phyloP scores from a whole-genome alignment of 2,329 filamentous ascomycete genomes.

The Helotiales sp. region DNA sequence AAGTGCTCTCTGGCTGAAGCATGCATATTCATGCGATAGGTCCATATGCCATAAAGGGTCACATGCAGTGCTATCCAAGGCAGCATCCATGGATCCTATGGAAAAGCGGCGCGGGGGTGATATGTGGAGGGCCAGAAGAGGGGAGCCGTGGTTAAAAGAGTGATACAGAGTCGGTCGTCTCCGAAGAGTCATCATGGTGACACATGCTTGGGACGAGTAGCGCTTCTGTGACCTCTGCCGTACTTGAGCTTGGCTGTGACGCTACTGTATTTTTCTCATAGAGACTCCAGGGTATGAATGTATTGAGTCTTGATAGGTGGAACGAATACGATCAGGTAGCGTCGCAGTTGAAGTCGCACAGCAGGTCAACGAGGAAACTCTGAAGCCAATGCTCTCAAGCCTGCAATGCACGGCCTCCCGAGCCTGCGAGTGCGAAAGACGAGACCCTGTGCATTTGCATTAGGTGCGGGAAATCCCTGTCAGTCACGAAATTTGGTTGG shows the following conservation, averaged over 20 bases:
- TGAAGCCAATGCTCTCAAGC: too few species aligned
- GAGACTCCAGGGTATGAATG: too few species aligned
- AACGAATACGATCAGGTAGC: too few species aligned
- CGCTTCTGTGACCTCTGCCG: neutral
- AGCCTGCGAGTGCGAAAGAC: too few species aligned
- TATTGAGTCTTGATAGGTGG: too few species aligned
- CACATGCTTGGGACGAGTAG: neutral
- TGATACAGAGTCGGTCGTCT: neutral
- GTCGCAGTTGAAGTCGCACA: too few species aligned
- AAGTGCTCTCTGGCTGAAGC: neutral
- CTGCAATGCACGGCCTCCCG: too few species aligned
- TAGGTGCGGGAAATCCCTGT: too few species aligned
- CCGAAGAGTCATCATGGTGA: neutral
- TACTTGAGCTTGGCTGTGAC: neutral
- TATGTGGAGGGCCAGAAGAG: slow-evolving; percentile 9
- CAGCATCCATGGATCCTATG: neutral
- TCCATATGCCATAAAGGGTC: slow-evolving; percentile 4
- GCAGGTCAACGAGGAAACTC: too few species aligned
- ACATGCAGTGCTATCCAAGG: slow-evolving; percentile 1
- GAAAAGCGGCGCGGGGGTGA: slow-evolving; percentile 10
- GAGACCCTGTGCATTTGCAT: too few species aligned
- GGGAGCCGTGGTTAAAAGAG: slow-evolving; percentile 5
- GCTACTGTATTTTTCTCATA: too few species aligned
- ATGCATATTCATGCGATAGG: slow-evolving; percentile 3
- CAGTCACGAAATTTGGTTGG: too few species aligned